phyloP scores from a whole-genome alignment of 2,329 filamentous ascomycete genomes.

The Cladobotryum protrusum region DNA sequence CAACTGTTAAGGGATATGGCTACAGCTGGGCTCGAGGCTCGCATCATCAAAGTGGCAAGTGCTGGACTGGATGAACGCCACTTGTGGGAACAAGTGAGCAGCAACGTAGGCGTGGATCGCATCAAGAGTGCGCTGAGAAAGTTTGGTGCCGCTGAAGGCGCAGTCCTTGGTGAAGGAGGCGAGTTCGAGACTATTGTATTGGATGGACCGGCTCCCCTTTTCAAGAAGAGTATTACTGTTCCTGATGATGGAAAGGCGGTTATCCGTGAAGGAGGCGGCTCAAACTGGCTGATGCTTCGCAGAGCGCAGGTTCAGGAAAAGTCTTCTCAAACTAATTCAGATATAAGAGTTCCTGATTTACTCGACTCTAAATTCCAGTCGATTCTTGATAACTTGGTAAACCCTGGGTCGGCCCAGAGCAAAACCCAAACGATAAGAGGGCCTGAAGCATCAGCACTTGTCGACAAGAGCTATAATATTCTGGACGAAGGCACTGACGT shows the following conservation, averaged over 20 bases:
- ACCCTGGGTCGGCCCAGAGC: background rate
- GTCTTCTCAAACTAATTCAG: conserved; percentile 13
- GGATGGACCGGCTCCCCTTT: conserved; percentile 67
- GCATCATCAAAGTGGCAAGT: conserved; percentile 91
- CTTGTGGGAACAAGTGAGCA: conserved; percentile 74
- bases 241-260: conserved; percentile 45
- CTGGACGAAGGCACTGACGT: conserved; percentile 15
- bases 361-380: conserved; percentile 57
- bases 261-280: conserved; percentile 67
- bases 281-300: conserved; percentile 61
- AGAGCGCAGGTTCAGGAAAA: conserved; percentile 49
- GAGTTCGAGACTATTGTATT: conserved; percentile 93
- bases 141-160: conserved; percentile 64
- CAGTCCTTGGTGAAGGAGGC: conserved; percentile 83
- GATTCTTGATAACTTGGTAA: conserved; percentile 26
- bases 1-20: conserved; percentile 77
- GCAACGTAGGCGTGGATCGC: conserved; percentile 39
- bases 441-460: background rate
- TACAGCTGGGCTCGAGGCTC: conserved; percentile 69
- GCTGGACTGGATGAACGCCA: conserved; percentile 76
- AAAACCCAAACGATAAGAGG: background rate
- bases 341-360: conserved; percentile 54
- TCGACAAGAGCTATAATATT: background rate
- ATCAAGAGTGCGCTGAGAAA: conserved; percentile 51
- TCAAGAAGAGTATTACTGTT: conserved; percentile 64